These are phyloP conservation scores for Nothophoma quercina DNA, from an alignment of 2,329 filamentous ascomycete genomes.

Conservation along the genomic window DNA sequence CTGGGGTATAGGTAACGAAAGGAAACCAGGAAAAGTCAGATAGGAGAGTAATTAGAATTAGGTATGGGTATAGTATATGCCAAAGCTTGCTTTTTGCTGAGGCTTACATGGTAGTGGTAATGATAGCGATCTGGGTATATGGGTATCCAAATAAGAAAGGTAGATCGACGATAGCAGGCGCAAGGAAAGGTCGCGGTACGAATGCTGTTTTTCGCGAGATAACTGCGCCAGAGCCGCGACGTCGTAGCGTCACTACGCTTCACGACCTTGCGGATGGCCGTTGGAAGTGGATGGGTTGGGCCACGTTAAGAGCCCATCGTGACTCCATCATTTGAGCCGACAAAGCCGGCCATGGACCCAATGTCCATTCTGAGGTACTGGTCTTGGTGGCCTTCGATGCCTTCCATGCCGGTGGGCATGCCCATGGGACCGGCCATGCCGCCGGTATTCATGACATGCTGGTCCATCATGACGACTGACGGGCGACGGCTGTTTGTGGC, in stretches of 20 bases:
- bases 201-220: neutral
- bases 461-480: conserved; percentile 42
- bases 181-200: neutral
- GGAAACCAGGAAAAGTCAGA: neutral
- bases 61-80: conserved; percentile 5
- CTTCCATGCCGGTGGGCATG: conserved; percentile 43
- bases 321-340: conserved; percentile 34
- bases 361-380: conserved; percentile 45
- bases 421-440: conserved; percentile 26
- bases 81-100: neutral
- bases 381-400: conserved; percentile 42
- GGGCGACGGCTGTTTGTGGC: conserved; percentile 41
- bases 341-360: conserved; percentile 37
- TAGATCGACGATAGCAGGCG: conserved; percentile 9
- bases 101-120: neutral
- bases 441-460: conserved; percentile 31
- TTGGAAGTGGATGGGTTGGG: neutral
- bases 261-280: conserved; percentile 6
- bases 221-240: conserved; percentile 7
- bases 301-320: conserved; percentile 30
- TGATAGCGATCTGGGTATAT: conserved; percentile 23
- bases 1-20: conserved; percentile 9
- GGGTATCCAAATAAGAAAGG: conserved; percentile 23
- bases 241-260: conserved; percentile 11
- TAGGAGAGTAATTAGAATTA: conserved; percentile 6